Conservation (phyloP, 2,329 filamentous ascomycete species). For the Rachicladosporium sp. region DNA sequence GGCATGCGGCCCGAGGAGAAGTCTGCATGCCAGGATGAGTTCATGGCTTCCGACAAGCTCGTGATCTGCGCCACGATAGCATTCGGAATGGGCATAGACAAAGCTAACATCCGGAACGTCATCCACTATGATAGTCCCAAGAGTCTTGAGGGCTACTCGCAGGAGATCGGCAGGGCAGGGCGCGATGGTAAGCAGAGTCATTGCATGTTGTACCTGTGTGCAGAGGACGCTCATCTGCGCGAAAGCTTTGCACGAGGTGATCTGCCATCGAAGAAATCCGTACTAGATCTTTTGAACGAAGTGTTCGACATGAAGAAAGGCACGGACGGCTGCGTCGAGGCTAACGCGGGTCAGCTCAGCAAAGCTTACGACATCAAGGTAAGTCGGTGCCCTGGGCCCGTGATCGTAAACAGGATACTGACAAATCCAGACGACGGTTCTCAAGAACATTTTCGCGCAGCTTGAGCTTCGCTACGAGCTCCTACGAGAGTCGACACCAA, state of each 20-base stretch:
- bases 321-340: constrained; percentile 26
- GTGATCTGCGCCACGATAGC: constrained; percentile 39
- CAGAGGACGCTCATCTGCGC: constrained; percentile 44
- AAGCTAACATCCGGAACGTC: constrained; percentile 42
- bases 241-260: constrained; percentile 51
- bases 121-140: constrained; percentile 41
- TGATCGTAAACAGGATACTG: neutral
- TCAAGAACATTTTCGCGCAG: constrained; percentile 46
- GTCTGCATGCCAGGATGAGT: constrained; percentile 37
- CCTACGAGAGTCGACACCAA: constrained; percentile 44
- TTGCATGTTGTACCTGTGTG: constrained; percentile 47
- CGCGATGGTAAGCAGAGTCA: constrained; percentile 41
- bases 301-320: neutral
- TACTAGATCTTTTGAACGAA: constrained; percentile 16
- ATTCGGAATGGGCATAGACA: constrained; percentile 51
- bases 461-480: constrained; percentile 47
- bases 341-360: constrained; percentile 34
- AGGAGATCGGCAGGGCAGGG: constrained; percentile 46
- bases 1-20: constrained; percentile 38
- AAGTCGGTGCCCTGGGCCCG: constrained; percentile 1
- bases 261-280: constrained; percentile 40
- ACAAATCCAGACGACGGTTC: constrained; percentile 22
- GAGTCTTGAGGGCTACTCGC: constrained; percentile 45
- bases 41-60: constrained; percentile 35
- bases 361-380: constrained; percentile 42